Evolutionary conservation across 208 protist genomes (phyloP), one percentile per base, ranked within the genome.

Genomic region (Crithidia fasciculata): DNA sequence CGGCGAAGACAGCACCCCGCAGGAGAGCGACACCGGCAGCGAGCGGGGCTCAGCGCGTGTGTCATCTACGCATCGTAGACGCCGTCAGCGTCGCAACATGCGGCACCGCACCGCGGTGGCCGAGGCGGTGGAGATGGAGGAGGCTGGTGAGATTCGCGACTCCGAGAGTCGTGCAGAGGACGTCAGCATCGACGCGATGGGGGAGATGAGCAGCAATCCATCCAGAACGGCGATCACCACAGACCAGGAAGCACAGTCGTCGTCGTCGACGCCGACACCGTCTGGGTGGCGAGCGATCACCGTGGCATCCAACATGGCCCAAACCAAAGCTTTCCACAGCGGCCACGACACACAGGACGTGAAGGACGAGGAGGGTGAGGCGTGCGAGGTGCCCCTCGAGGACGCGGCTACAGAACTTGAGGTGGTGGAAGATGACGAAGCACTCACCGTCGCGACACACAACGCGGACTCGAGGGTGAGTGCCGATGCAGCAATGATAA

Each of bases 121-220:
- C n/a, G 28, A 41, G 7, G 55, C 66, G 6, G 50, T 71, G 4
- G 66, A 62, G 15, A 19, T 71, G 12, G 66, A 71, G 5, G 66
- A 71, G 15, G 66, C 54, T 19, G 66, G 66, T 15, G 55, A 68
- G 47, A 55, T 57, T 43, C 15, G 37, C 3, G 50, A 28, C 6
- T 39, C 8, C 5, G 60, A 59, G 2, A 18, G 50, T 3, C 4
- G 4, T 8, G 47, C 43, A 7, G 49, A 55, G 28, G 56, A 47
- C 3, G 16, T 10, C 9, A 13, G 28, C 43, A 59, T 3, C 6
- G 36, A 12, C 8, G 39, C 10, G 6, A 41, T 10, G 4, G 55
- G 40, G 49, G 52, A 28, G 1, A 28, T 28, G 50, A 12, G 8
- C 15, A 55, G 50, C 6, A 55, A 28, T 28, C 28, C 28, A 28